phyloP scores from a whole-genome alignment of 805 yeast species.

The Starmerella geochares region DNA sequence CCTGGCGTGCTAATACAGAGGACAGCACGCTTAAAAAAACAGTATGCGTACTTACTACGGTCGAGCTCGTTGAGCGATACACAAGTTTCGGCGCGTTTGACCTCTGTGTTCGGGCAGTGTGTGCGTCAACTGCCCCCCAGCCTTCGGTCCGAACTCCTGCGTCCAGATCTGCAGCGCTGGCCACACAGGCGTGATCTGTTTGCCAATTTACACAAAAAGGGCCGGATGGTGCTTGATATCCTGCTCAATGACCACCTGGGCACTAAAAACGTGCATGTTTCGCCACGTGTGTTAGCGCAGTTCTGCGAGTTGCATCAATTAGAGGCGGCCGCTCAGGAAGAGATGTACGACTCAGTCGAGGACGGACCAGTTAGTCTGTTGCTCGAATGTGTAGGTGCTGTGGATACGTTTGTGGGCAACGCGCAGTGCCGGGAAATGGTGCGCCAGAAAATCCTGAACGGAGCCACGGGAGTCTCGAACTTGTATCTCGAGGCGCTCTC shows the following conservation, averaged over 20 bases:
- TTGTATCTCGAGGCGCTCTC: constrained; percentile 19
- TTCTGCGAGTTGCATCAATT: constrained; percentile 13
- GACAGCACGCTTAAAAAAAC: neutral
- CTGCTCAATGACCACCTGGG: constrained; percentile 23
- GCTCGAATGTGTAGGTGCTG: constrained; percentile 17
- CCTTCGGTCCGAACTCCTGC: constrained; percentile 19
- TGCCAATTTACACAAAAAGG: constrained; percentile 12
- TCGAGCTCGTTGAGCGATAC: neutral
- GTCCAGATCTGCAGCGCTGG: constrained; percentile 19
- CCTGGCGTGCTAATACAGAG: neutral
- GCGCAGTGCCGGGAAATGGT: constrained; percentile 14
- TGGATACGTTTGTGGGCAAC: constrained; percentile 10
- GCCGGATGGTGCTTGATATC: constrained; percentile 14
- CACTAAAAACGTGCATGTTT: constrained; percentile 20
- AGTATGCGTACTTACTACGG: neutral
- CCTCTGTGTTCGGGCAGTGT: constrained; percentile 13
- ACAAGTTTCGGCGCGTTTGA: constrained; percentile 6
- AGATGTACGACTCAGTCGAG: neutral
- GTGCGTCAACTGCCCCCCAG: constrained; percentile 17
- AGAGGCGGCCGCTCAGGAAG: neutral
- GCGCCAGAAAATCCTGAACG: constrained; percentile 10
- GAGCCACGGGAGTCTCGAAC: constrained; percentile 17
- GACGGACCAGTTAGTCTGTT: neutral
- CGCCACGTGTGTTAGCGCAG: constrained; percentile 10
- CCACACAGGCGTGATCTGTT: constrained; percentile 16